phyloP scores from a whole-genome alignment of 805 yeast genomes.

The Diddensiella caesifluorescens region DNA sequence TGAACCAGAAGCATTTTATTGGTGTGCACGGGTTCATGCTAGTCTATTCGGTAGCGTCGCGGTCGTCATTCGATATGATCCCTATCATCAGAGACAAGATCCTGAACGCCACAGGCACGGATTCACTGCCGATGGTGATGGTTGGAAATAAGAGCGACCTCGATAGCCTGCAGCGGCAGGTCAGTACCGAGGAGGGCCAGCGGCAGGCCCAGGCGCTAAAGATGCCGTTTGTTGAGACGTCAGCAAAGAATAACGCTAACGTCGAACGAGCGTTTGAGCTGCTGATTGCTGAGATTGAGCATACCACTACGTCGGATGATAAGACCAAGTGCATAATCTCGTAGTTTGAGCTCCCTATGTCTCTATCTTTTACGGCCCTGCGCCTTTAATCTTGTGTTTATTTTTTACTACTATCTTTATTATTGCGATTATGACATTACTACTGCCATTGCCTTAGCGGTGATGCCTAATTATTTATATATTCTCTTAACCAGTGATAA shows the following conservation, averaged over 20 bases:
- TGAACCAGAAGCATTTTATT: slow-evolving; percentile 62
- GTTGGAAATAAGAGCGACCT: slow-evolving; percentile 64
- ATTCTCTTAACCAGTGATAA: too few species aligned
- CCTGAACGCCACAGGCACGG: slow-evolving; percentile 53
- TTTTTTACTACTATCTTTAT: too few species aligned
- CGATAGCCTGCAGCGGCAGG: slow-evolving; percentile 47
- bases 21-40: slow-evolving; percentile 69
- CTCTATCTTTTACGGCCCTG: too few species aligned
- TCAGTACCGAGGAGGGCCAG: slow-evolving; percentile 46
- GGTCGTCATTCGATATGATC: slow-evolving; percentile 61
- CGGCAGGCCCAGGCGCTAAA: slow-evolving; percentile 51
- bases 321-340: slow-evolving; percentile 16
- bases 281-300: slow-evolving; percentile 24
- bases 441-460: too few species aligned
- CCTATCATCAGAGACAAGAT: slow-evolving; percentile 67
- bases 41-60: slow-evolving; percentile 64
- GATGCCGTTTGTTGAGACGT: slow-evolving; percentile 64
- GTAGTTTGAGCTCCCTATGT: too few species aligned
- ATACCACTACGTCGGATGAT: slow-evolving; percentile 12
- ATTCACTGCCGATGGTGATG: slow-evolving; percentile 60
- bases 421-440: too few species aligned
- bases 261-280: slow-evolving; percentile 34
- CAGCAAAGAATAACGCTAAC: slow-evolving; percentile 63
- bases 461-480: too few species aligned
- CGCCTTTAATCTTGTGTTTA: too few species aligned